Conservation (phyloP, 768 basidiomycete genomes). For the Rubroboletus satanas region DNA sequence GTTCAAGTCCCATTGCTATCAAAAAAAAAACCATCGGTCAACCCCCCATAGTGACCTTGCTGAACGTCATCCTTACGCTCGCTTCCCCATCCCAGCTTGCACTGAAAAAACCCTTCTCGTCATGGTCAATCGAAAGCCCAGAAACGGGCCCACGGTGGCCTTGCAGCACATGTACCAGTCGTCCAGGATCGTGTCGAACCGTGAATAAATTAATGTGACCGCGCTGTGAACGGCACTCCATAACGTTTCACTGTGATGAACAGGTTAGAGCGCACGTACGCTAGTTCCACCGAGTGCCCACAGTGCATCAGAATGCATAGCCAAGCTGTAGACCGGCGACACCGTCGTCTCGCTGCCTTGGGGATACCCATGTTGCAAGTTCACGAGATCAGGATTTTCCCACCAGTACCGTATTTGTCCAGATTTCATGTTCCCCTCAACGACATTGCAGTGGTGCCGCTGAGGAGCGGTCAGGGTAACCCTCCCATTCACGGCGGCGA, state of each 20-base stretch:
- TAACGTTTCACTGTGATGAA: conserved; percentile 15
- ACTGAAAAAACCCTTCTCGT: conserved; percentile 84
- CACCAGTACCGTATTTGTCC: conserved; percentile 88
- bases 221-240: conserved; percentile 43
- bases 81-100: conserved; percentile 95
- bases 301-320: conserved; percentile 88
- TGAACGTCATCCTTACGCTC: conserved; percentile 48
- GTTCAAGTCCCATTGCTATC: conserved; percentile 97
- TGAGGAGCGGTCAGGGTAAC: conserved; percentile 85
- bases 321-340: conserved; percentile 85
- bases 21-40: conserved; percentile 4
- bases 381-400: conserved; percentile 55
- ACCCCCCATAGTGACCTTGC: background rate
- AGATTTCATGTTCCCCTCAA: conserved; percentile 88
- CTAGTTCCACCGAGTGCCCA: conserved; percentile 89
- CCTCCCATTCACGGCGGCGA: conserved; percentile 83
- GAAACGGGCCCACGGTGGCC: conserved; percentile 84
- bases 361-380: conserved; percentile 23
- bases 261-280: conserved; percentile 44
- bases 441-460: conserved; percentile 82
- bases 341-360: conserved; percentile 48
- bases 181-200: conserved; percentile 88
- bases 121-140: conserved; percentile 72
- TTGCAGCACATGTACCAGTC: conserved; percentile 55
- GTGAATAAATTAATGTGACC: conserved; percentile 94